phyloP scores from a whole-genome alignment of 352 stramenopile species.

The Phytophthora kernoviae region DNA sequence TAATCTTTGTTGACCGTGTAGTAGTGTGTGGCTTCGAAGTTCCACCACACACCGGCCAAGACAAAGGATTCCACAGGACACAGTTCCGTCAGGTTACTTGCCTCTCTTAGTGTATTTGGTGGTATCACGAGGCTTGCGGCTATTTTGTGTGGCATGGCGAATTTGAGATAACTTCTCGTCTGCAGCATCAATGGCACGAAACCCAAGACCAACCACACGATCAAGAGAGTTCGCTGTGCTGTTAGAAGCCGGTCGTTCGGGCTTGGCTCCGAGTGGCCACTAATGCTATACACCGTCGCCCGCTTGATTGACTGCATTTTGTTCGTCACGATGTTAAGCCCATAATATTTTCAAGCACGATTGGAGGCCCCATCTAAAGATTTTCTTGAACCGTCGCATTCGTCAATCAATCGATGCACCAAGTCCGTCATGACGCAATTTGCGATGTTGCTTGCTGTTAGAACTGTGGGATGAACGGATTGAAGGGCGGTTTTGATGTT shows the following conservation, averaged over 20 bases:
- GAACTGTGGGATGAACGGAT: too few species aligned
- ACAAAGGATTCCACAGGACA: conserved; percentile 5
- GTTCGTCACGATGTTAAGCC: too few species aligned
- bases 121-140: conserved; percentile 9
- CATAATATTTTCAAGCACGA: too few species aligned
- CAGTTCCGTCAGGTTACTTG: conserved; percentile 5
- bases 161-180: conserved; percentile 23
- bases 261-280: too few species aligned
- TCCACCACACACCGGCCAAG: conserved; percentile 26
- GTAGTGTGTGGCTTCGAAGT: conserved; percentile 23
- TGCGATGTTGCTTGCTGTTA: too few species aligned
- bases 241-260: not conserved
- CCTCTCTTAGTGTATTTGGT: conserved; percentile 1
- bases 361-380: too few species aligned
- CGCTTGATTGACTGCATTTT: too few species aligned
- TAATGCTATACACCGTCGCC: too few species aligned
- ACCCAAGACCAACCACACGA: conserved; percentile 14
- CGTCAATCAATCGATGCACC: too few species aligned
- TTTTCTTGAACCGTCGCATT: too few species aligned
- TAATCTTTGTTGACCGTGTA: conserved; percentile 4
- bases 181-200: conserved; percentile 22
- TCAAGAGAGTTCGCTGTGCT: conserved; percentile 6
- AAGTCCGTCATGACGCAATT: too few species aligned
- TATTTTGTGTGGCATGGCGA: conserved; percentile 25
- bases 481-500: conserved; percentile 20